phyloP scores from a whole-genome alignment of 2,329 filamentous ascomycete genomes.

The Hymenotorrendiella dingleyae region DNA sequence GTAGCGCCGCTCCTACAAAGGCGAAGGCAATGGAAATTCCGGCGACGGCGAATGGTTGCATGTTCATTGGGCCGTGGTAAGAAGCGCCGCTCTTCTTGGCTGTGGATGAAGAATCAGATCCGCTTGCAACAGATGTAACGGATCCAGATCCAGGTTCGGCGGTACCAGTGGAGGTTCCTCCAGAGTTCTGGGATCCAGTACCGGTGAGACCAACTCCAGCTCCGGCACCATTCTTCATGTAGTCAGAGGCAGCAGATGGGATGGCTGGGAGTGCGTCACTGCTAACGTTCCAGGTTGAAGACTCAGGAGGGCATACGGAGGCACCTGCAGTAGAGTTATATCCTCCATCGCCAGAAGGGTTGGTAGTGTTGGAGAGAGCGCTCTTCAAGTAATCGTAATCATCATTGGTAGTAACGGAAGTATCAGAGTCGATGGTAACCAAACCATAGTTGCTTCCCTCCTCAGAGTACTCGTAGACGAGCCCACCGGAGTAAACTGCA shows the following conservation, averaged over 20 bases:
- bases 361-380: constrained; percentile 36
- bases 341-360: constrained; percentile 47
- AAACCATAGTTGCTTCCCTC: constrained; percentile 71
- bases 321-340: constrained; percentile 35
- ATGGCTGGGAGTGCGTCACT: constrained; percentile 42
- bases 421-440: constrained; percentile 28
- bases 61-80: constrained; percentile 2
- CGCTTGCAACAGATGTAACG: constrained; percentile 7
- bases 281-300: constrained; percentile 42
- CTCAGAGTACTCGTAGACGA: constrained; percentile 90
- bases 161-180: constrained; percentile 10
- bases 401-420: constrained; percentile 34
- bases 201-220: constrained; percentile 34
- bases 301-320: constrained; percentile 40
- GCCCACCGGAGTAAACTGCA: constrained; percentile 83
- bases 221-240: constrained; percentile 44
- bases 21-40: constrained; percentile 4
- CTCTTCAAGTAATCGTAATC: constrained; percentile 45
- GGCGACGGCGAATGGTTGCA: constrained; percentile 4
- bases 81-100: constrained; percentile 5
- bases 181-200: constrained; percentile 20
- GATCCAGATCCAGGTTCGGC: constrained; percentile 11
- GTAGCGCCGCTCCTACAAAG: constrained; percentile 6
- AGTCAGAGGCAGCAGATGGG: constrained; percentile 37
- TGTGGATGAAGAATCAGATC: neutral